Conservation (phyloP, 768 basidiomycete species). For the Boletus rufocinnamomeus region DNA sequence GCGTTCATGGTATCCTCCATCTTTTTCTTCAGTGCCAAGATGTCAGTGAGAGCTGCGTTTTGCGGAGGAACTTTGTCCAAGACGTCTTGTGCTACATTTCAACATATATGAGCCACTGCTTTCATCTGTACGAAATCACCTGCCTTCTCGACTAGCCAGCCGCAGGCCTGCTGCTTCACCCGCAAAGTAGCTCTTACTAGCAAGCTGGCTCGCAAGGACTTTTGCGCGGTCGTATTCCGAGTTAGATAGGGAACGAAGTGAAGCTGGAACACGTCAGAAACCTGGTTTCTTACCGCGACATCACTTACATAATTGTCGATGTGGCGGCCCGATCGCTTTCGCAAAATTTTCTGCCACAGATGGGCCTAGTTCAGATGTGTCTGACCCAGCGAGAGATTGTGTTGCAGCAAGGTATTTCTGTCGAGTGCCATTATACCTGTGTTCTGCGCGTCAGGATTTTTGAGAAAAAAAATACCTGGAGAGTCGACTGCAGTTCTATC, state of each 20-base stretch:
- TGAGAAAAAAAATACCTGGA: conserved; percentile 62
- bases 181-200: conserved; percentile 86
- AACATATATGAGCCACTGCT: not conserved
- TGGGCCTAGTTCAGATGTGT: conserved; percentile 86
- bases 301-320: conserved; percentile 72
- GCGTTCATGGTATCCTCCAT: conserved; percentile 66
- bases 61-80: conserved; percentile 64
- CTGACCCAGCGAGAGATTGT: conserved; percentile 65
- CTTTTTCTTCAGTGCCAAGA: conserved; percentile 65
- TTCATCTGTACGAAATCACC: conserved; percentile 15
- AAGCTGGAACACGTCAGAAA: conserved; percentile 41
- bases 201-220: conserved; percentile 79
- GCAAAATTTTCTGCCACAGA: conserved; percentile 87
- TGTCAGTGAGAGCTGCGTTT: conserved; percentile 58
- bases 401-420: conserved; percentile 89
- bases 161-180: conserved; percentile 85
- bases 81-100: conserved; percentile 50
- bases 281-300: not conserved
- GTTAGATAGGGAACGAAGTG: conserved; percentile 52
- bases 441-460: not conserved
- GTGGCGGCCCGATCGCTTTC: conserved; percentile 74
- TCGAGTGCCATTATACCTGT: conserved; percentile 1
- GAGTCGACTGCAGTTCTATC: conserved; percentile 86
- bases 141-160: conserved; percentile 66
- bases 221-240: conserved; percentile 84